Evolutionary conservation across 805 yeast species (phyloP).

Genomic region (Cephaloascus fragrans): DNA sequence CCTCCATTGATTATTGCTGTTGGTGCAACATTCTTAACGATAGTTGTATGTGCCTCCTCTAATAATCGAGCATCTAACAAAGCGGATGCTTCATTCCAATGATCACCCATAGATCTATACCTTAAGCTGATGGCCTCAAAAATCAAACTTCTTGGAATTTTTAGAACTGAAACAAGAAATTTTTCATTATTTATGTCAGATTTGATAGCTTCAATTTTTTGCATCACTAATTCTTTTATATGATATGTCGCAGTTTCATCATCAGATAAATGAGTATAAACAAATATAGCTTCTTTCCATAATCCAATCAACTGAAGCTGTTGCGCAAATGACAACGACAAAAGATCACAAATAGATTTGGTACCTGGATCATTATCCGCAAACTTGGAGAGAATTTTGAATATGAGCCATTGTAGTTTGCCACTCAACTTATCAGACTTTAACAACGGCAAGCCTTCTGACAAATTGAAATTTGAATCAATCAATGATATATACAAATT

Average conservation of each 20-base stretch:
- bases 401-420: slow-evolving; percentile 6
- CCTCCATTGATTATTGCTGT: slow-evolving; percentile 45
- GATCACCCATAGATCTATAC: slow-evolving; percentile 38
- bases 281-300: slow-evolving; percentile 53
- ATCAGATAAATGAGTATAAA: slow-evolving; percentile 45
- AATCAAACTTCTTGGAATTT: slow-evolving; percentile 38
- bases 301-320: slow-evolving; percentile 38
- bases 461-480: slow-evolving; percentile 3
- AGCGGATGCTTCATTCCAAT: slow-evolving; percentile 49
- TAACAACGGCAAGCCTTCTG: slow-evolving; percentile 1
- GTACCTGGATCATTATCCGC: slow-evolving; percentile 6
- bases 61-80: slow-evolving; percentile 51
- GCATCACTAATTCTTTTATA: slow-evolving; percentile 26
- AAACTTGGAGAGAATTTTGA: slow-evolving; percentile 5
- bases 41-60: slow-evolving; percentile 52
- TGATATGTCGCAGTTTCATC: slow-evolving; percentile 32
- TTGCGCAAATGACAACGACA: slow-evolving; percentile 32
- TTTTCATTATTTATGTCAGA: slow-evolving; percentile 17
- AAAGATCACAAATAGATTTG: slow-evolving; percentile 13
- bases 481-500: slow-evolving; percentile 15
- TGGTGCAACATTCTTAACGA: slow-evolving; percentile 64
- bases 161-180: slow-evolving; percentile 25
- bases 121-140: slow-evolving; percentile 53
- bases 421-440: slow-evolving; percentile 1
- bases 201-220: slow-evolving; percentile 20